These are phyloP conservation scores for Nicotiana benthamiana DNA, from an alignment of 257 asterid genomes.

Conservation along the genomic window DNA sequence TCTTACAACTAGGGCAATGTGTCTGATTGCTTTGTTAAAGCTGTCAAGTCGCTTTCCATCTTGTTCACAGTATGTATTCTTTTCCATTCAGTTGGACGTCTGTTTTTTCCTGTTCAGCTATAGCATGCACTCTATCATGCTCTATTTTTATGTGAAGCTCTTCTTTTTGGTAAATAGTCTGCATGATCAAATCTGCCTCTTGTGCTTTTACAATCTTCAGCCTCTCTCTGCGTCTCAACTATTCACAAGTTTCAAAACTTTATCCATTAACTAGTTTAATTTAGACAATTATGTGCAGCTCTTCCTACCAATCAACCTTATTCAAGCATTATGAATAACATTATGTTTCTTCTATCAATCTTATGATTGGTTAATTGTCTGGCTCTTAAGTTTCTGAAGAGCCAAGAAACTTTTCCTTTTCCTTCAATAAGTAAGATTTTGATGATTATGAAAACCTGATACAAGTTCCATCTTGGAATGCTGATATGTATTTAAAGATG, in stretches of 20 bases:
- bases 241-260: background rate
- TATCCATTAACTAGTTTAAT: background rate
- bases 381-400: background rate
- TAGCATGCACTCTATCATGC: background rate
- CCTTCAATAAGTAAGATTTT: background rate
- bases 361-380: background rate
- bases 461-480: background rate
- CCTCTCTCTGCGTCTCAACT: background rate
- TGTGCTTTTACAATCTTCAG: background rate
- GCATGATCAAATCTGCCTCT: background rate
- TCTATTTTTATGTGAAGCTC: background rate
- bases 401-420: background rate
- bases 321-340: background rate
- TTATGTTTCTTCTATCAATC: background rate
- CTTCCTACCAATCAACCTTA: background rate
- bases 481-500: background rate
- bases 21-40: slow-evolving; percentile 83
- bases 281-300: background rate
- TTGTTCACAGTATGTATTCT: slow-evolving; percentile 66
- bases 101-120: background rate
- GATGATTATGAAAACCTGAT: background rate
- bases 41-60: slow-evolving; percentile 87
- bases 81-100: background rate
- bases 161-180: background rate
- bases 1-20: slow-evolving; percentile 82